Conservation (phyloP, 1,284 basidiomycete genomes). For the Marasmius oreades region DNA sequence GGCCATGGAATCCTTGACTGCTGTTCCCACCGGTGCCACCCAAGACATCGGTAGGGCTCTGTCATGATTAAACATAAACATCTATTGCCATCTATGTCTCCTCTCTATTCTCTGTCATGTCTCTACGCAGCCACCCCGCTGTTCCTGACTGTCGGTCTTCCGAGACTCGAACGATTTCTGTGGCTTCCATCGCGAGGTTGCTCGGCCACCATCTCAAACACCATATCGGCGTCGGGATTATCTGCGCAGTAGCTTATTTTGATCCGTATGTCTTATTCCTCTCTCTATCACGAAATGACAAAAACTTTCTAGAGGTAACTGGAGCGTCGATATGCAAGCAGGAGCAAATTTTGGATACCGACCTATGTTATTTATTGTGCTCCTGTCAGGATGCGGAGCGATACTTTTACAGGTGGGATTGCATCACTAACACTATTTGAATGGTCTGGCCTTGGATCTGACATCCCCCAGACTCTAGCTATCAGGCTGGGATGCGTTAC, state of each 20-base stretch:
- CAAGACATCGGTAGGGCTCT: too few species aligned
- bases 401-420: conserved; percentile 51
- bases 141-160: too few species aligned
- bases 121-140: too few species aligned
- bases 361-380: conserved; percentile 64
- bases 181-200: too few species aligned
- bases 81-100: too few species aligned
- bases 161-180: too few species aligned
- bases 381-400: conserved; percentile 65
- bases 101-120: too few species aligned
- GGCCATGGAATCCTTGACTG: too few species aligned
- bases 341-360: conserved; percentile 66
- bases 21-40: too few species aligned
- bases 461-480: conserved; percentile 29
- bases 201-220: conserved; percentile 29
- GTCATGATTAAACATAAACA: too few species aligned
- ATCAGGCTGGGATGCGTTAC: conserved; percentile 47
- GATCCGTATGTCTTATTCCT: conserved; percentile 37
- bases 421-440: not conserved
- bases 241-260: conserved; percentile 44
- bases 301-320: conserved; percentile 36
- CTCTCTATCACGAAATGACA: not conserved
- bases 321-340: conserved; percentile 62
- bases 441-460: not conserved
- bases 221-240: conserved; percentile 40